Percentiles rank a stretch among this genome's conserved stretches.
These are phyloP conservation scores for Collariella sp. DNA, from an alignment of 495 filamentous ascomycete species.

Conservation along the genomic window DNA sequence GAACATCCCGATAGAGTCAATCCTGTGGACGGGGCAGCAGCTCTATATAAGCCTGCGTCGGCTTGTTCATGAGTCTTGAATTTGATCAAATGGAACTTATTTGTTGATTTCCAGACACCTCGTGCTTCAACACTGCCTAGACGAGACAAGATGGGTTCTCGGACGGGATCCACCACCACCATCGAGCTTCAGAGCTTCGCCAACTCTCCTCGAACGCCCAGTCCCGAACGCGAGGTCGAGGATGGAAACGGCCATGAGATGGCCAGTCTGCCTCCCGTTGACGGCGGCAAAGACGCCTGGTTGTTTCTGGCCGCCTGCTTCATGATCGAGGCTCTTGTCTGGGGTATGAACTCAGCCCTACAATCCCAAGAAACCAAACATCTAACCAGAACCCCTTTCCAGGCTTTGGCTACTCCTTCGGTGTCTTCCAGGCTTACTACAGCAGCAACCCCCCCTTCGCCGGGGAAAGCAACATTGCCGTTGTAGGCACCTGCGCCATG, in stretches of 20 bases:
- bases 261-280: conserved; percentile 46
- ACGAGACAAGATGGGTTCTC: background rate
- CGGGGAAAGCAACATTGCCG: conserved; percentile 31
- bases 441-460: conserved; percentile 34
- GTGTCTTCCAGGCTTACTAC: conserved; percentile 44
- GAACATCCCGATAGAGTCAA: too few relatives aligned
- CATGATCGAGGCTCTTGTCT: conserved; percentile 55
- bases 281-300: conserved; percentile 57
- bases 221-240: background rate
- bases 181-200: conserved; percentile 1
- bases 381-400: background rate
- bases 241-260: conserved; percentile 18
- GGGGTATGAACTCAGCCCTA: conserved; percentile 40
- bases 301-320: conserved; percentile 55
- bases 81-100: too few relatives aligned
- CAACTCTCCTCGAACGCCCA: background rate
- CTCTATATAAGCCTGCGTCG: too few relatives aligned
- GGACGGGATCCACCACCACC: background rate
- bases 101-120: too few relatives aligned
- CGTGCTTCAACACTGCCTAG: too few relatives aligned
- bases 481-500: conserved; percentile 35
- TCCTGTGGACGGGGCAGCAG: too few relatives aligned
- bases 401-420: conserved; percentile 59
- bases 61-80: too few relatives aligned
- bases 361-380: background rate